Evolutionary conservation across 495 filamentous ascomycete genomes (phyloP), one percentile per base, ranked within the genome.

Genomic region (Xylaria cubensis): DNA sequence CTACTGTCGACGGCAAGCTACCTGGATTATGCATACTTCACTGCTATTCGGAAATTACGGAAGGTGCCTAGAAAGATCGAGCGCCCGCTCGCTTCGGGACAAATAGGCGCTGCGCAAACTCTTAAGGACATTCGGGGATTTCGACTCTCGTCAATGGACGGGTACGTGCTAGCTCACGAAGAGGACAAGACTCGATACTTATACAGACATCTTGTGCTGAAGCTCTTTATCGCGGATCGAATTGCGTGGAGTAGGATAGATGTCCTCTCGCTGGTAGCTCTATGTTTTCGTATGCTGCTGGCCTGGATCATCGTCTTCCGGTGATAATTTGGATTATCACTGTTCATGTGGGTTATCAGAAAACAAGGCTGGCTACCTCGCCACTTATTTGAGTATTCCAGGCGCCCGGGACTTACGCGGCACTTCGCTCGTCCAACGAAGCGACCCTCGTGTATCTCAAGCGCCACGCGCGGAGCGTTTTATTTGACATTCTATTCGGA

Each of bases 91-190:
- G 77, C 79, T 19, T 80, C 79, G 13, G 77, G 73, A 26, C 74
- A 74, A 15, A 55, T 42, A 19, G 42, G 36, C n/a, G 41, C 44
- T 29, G 55, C 67, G 15, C 56, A 58, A 21, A 46, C 75, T 61
- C 70, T 67, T 50, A 53, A 73, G 6, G 83, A 82, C 64, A 80
- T 83, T 39, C 76, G 80, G 21, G 74, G 67, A 15, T 83, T 83
- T 71, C 79, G 79, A 44, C 80, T 81, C 36, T 83, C 81, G 5
- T 74, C 79, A 44, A 84, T 86, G 81, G 84, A 86, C 66, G 81
- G 73, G 32, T 83, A 82, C 62, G 78, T 84, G 19, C 55, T 82
- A 34, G 67, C 72, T 24, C 77, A 81, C 19, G 81, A 80, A 67
- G 73, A 75, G 32, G 53, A 51, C 12, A 10, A 41, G 67, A 44